Evolutionary conservation across 2,329 filamentous ascomycete genomes (phyloP), one percentile per base, ranked within the genome.

Genomic region (Cercospora sojina): DNA sequence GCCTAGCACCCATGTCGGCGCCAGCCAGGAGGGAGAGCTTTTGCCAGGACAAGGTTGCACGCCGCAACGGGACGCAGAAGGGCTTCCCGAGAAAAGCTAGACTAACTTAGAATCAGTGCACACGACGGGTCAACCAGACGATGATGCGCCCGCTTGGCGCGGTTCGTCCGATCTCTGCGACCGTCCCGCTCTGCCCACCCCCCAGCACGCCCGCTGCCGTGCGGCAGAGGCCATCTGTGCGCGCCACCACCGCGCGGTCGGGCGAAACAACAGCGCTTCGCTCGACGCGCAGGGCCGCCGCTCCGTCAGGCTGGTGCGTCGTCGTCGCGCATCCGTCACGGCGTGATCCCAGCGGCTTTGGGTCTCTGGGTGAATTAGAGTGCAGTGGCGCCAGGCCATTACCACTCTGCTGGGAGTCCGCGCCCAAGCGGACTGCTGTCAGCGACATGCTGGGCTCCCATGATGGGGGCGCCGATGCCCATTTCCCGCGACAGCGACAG

Each of bases 21-120:
- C 38, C 43, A 51, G 59, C 43, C 59, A 47, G 32, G 43, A 49
- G n/a, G 59, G 41, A 61, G 59, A 58, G 55, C 55, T 58, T 20
- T 47, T 59, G 56, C 41, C 41, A 29, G 59, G 41, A 59, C 57
- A 47, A 59, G 57, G 57, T 59, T 59, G 57, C 32, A 47, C 57
- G 57, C 57, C 35, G 57, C 57, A 58, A 58, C 55, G 29, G 55
- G 29, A 60, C 20, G 35, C 29, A 60, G 38, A 47, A 25, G 29
- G 43, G 35, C 38, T 61, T 51, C 41, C 47, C 41, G 38, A 29
- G 31, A 61, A 60, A 60, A 59, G 56, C 56, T 32, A 31, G n/a
- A n/a, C n/a, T n/a, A n/a, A n/a, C n/a, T n/a, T n/a, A n/a, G n/a
- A n/a, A n/a, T n/a, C n/a, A 59, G 41, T 47, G 12, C 41, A 23